These are phyloP conservation scores for Stemphylium beticola DNA, from an alignment of 2,329 filamentous ascomycete genomes.

Conservation along the genomic window DNA sequence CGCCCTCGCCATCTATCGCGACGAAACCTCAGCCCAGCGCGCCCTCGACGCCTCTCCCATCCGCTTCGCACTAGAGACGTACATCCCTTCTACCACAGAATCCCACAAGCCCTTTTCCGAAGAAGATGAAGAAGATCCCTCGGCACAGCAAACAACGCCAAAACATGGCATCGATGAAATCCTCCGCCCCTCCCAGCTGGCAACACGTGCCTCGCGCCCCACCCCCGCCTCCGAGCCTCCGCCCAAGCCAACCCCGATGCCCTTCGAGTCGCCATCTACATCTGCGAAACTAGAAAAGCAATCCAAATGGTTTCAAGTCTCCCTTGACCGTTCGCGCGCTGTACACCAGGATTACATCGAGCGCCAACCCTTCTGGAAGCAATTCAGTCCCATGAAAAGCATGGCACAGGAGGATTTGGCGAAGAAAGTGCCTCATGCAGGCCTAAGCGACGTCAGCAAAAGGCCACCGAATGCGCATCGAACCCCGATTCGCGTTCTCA, in stretches of 20 bases:
- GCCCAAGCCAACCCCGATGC: conserved; percentile 23
- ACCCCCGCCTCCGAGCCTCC: conserved; percentile 3
- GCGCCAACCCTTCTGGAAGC: conserved; percentile 42
- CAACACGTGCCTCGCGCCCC: conserved; percentile 18
- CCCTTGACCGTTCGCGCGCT: conserved; percentile 46
- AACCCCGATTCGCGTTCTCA: conserved; percentile 42
- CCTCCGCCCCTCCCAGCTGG: conserved; percentile 34
- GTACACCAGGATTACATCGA: conserved; percentile 53
- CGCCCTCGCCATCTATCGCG: conserved; percentile 55
- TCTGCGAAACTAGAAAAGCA: conserved; percentile 7
- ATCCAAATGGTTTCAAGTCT: conserved; percentile 52
- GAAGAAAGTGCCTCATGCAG: conserved; percentile 48
- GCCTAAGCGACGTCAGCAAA: conserved; percentile 51
- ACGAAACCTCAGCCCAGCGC: conserved; percentile 48
- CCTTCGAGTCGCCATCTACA: conserved; percentile 25
- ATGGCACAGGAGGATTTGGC: conserved; percentile 48
- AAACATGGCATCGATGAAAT: conserved; percentile 40
- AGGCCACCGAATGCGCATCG: conserved; percentile 41
- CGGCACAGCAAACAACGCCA: conserved; percentile 4
- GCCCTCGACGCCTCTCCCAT: conserved; percentile 55
- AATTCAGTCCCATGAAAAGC: conserved; percentile 40
- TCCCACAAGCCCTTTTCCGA: neutral
- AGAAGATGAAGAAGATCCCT: conserved; percentile 18
- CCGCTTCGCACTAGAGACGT: conserved; percentile 53
- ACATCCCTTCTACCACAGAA: neutral